A percentile compares a stretch with the other conserved stretches of the same genome.
phyloP scores from a whole-genome alignment of 257 asterid genomes.

The Handroanthus guayacan region DNA sequence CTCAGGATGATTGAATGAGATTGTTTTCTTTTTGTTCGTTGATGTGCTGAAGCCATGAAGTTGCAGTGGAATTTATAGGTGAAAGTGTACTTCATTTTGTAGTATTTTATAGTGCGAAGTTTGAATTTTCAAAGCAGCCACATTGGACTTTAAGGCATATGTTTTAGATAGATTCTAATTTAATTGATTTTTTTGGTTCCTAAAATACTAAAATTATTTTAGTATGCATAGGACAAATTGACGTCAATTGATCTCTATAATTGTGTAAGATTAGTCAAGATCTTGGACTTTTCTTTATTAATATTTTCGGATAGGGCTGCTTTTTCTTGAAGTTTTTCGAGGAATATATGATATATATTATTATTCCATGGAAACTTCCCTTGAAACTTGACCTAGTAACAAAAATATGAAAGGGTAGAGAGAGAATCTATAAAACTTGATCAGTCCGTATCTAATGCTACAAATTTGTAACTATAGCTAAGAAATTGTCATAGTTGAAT shows the following conservation, averaged over 20 bases:
- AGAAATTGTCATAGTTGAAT: no score
- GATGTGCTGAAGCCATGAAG: neutral
- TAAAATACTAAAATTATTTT: neutral
- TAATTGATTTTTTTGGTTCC: neutral
- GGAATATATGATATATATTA: no score
- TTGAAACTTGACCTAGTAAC: no score
- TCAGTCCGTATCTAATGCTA: no score
- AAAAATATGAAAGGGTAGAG: no score
- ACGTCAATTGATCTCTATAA: neutral
- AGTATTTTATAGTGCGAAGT: neutral
- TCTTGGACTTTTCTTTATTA: neutral
- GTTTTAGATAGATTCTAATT: neutral
- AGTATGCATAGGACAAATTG: neutral
- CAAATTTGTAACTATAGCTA: no score
- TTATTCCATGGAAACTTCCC: no score
- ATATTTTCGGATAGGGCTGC: neutral
- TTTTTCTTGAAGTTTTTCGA: no score
- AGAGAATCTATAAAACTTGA: no score
- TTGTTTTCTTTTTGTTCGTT: neutral
- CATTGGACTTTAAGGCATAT: neutral
- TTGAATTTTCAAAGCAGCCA: neutral
- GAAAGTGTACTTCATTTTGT: neutral
- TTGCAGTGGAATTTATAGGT: constrained; percentile 21
- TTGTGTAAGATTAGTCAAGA: neutral
- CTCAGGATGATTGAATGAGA: neutral